phyloP scores from a whole-genome alignment of 768 basidiomycete species.

The Mycena rebaudengoi region DNA sequence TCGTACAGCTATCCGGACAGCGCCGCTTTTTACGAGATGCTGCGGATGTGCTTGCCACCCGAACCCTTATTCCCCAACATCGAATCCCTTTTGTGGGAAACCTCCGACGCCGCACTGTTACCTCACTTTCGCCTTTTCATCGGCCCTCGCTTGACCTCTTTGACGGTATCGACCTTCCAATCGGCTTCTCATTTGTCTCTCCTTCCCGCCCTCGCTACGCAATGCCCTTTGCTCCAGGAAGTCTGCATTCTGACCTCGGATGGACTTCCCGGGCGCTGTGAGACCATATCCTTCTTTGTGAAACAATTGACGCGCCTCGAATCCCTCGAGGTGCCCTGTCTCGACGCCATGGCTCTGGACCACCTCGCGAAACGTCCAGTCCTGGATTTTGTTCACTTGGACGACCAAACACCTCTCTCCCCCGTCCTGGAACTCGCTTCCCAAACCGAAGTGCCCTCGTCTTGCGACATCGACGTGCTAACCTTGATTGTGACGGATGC shows the following conservation, averaged over 20 bases:
- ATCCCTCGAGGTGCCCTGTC: slow-evolving; percentile 1
- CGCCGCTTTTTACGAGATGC: background rate
- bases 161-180: background rate
- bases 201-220: slow-evolving; percentile 2
- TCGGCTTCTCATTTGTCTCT: slow-evolving; percentile 6
- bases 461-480: background rate
- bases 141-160: slow-evolving; percentile 3
- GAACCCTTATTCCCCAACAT: slow-evolving; percentile 5
- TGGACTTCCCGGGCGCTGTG: background rate
- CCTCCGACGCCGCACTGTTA: background rate
- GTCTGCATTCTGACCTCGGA: background rate
- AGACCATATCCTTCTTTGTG: slow-evolving; percentile 5
- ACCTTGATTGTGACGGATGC: background rate
- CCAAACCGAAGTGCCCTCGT: background rate
- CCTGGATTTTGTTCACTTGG: background rate
- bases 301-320: background rate
- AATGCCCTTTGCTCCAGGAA: slow-evolving; percentile 5
- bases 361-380: background rate
- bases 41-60: background rate
- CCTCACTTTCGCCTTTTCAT: slow-evolving; percentile 1
- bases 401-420: background rate
- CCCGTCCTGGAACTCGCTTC: background rate
- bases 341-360: slow-evolving; percentile 7
- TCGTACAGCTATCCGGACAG: background rate
- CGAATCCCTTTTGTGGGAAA: background rate